Evolutionary conservation across 2,329 filamentous ascomycete species (phyloP).

Genomic region (Sarocladiaceae sp.): DNA sequence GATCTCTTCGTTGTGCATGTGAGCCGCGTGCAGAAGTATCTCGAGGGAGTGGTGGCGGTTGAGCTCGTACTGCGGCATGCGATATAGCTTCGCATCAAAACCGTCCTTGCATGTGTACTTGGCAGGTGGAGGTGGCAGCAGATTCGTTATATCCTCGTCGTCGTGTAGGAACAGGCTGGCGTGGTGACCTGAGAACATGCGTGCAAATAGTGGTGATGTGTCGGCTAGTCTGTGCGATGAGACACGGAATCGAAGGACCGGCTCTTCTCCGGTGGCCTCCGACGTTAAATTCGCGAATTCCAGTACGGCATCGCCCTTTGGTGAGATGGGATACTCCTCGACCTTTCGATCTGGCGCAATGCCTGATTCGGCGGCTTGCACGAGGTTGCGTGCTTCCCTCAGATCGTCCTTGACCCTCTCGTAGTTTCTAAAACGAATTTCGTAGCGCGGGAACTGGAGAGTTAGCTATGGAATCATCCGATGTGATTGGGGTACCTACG

Average conservation of each 20-base stretch:
- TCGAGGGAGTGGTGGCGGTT: slow-evolving; percentile 38
- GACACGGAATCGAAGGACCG: slow-evolving; percentile 45
- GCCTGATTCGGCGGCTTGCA: slow-evolving; percentile 36
- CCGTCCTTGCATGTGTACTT: slow-evolving; percentile 38
- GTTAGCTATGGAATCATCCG: not conserved
- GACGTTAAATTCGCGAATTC: slow-evolving; percentile 43
- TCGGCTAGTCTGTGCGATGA: slow-evolving; percentile 47
- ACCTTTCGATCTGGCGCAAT: slow-evolving; percentile 34
- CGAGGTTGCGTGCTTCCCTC: slow-evolving; percentile 31
- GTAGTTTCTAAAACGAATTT: slow-evolving; percentile 43
- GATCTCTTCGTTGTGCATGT: slow-evolving; percentile 42
- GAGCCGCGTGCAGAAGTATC: slow-evolving; percentile 46
- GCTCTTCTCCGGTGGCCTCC: slow-evolving; percentile 26
- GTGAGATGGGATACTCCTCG: slow-evolving; percentile 38
- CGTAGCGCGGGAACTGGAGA: slow-evolving; percentile 41
- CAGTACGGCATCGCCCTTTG: slow-evolving; percentile 44
- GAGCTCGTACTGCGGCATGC: slow-evolving; percentile 48
- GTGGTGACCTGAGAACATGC: slow-evolving; percentile 36
- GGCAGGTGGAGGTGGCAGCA: slow-evolving; percentile 30
- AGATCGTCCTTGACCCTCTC: slow-evolving; percentile 40
- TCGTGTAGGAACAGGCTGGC: slow-evolving; percentile 28
- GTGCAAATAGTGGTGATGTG: slow-evolving; percentile 47
- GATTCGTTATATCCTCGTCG: slow-evolving; percentile 29
- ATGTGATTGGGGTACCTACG: slow-evolving; percentile 20
- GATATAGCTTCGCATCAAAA: slow-evolving; percentile 40